Base-by-base conservation (phyloP, 2,329 filamentous ascomycete genomes). In the Colletotrichum nymphaeae region DNA sequence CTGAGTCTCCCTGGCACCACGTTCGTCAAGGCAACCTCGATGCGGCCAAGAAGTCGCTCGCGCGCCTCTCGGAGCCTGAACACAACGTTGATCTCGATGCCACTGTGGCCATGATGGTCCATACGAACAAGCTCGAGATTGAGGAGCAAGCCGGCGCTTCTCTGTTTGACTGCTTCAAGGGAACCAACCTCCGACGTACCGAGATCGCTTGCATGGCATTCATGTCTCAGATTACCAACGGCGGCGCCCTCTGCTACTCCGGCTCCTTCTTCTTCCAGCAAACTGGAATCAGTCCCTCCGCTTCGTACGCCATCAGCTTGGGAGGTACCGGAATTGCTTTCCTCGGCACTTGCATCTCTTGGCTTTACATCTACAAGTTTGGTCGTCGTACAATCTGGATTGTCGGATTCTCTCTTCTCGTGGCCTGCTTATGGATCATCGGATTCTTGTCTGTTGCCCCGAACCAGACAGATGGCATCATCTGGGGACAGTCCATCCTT, bases 221-320 rank as follows among this genome's bases (percentile, higher is more conserved):
- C 76, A 70, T 84, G 49, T 83, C 80, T 1, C 86, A 87, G 73
- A 84, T 85, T 75, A 82, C 82, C 5, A 80, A 83, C 68, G 83
- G 85, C 16, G 81, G 81, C 52, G 81, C 82, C 16, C 78, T 85
- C 30, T 83, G 82, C 76, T 85, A 86, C 74, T 82, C 78, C 11
- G 82, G 83, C 12, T 83, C 83, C 30, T 87, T 85, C 80, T 87
- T 87, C 79, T 86, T 86, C 79, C 80, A 84, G 57, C 84, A 86
- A 75, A 81, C 84, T 1, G 86, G 86, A 60, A 81, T 87, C 62
- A 71, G 78, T 37, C 72, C 80, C 35, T 75, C 78, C 5, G 78
- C 81, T 3, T 81, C 84, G 0, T 87, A 85, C 74, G 81, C 80
- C 53, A 82, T 88, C 72, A 79, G 81, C 24, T 79, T 88, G 6